Evolutionary conservation across 1,284 basidiomycete species (phyloP).

Genomic region (Apiotrichum veenhuisii): DNA sequence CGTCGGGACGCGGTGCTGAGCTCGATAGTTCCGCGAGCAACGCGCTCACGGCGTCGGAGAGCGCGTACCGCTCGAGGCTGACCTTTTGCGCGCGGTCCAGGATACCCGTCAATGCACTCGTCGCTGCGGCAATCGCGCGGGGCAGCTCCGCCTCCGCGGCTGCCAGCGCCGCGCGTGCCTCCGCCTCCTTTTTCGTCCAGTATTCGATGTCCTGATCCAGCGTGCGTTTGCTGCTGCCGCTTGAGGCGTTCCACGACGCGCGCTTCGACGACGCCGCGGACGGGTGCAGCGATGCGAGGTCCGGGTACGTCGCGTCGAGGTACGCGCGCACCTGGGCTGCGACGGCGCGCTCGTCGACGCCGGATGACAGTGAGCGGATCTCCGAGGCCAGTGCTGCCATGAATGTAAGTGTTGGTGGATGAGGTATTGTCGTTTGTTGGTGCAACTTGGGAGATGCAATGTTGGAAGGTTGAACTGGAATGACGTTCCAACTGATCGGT

Average conservation of each 20-base stretch:
- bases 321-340: conserved; percentile 24
- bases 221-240: conserved; percentile 4
- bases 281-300: conserved; percentile 25
- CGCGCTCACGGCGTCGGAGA: conserved; percentile 39
- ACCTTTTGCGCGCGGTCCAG: conserved; percentile 66
- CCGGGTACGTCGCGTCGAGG: conserved; percentile 32
- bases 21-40: conserved; percentile 34
- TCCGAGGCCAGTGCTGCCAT: neutral
- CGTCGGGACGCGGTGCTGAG: neutral
- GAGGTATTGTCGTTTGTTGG: neutral
- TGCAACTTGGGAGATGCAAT: neutral
- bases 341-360: conserved; percentile 10
- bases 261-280: conserved; percentile 8
- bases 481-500: neutral
- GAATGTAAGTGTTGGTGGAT: neutral
- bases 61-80: conserved; percentile 66
- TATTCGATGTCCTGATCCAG: conserved; percentile 36
- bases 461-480: neutral
- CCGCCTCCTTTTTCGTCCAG: conserved; percentile 30
- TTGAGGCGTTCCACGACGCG: conserved; percentile 1
- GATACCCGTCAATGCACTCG: conserved; percentile 27
- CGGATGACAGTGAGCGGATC: conserved; percentile 12
- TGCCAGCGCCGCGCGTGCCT: conserved; percentile 24
- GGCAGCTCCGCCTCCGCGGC: conserved; percentile 31
- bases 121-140: conserved; percentile 28